These are phyloP conservation scores for Periconia sp. DNA, from an alignment of 2,329 filamentous ascomycete genomes.

Conservation along the genomic window DNA sequence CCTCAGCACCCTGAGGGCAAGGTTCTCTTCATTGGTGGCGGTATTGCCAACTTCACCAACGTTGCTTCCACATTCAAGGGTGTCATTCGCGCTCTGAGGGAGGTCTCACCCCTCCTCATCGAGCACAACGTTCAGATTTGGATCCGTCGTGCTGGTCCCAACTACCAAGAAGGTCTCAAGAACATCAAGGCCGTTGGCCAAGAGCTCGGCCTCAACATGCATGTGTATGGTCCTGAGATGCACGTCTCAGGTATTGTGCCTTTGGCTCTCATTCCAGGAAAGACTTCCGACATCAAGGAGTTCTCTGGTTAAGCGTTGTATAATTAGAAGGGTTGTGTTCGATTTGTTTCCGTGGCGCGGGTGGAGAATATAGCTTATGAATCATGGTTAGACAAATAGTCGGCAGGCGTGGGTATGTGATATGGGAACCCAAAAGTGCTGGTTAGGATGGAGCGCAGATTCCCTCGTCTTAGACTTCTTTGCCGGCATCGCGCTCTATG, in stretches of 20 bases:
- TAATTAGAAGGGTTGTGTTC: conserved; percentile 20
- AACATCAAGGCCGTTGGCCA: conserved; percentile 98
- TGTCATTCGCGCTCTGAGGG: conserved; percentile 93
- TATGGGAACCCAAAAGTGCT: not conserved
- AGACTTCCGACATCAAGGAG: conserved; percentile 63
- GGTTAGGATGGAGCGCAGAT: not conserved
- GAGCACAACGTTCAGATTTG: conserved; percentile 99
- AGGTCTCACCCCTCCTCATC: conserved; percentile 79
- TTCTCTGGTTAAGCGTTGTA: conserved; percentile 54
- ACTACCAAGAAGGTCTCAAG: conserved; percentile 99
- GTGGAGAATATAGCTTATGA: conserved; percentile 20
- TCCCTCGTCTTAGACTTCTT: conserved; percentile 4
- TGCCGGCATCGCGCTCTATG: not conserved
- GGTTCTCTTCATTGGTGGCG: conserved; percentile 98
- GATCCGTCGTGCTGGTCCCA: conserved; percentile 87
- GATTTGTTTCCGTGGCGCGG: conserved; percentile 7
- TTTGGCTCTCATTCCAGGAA: conserved; percentile 71
- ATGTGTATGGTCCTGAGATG: conserved; percentile 80
- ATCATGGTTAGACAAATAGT: conserved; percentile 38
- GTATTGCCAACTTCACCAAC: conserved; percentile 99
- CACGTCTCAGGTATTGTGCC: conserved; percentile 95
- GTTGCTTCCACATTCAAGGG: conserved; percentile 99
- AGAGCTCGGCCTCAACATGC: conserved; percentile 94
- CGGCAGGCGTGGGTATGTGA: conserved; percentile 7
- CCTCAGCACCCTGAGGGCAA: conserved; percentile 86